Evolutionary conservation across 2,329 filamentous ascomycete species (phyloP), one percentile per base, ranked within the genome.

Genomic region (Arthrobotrys megalospora): DNA sequence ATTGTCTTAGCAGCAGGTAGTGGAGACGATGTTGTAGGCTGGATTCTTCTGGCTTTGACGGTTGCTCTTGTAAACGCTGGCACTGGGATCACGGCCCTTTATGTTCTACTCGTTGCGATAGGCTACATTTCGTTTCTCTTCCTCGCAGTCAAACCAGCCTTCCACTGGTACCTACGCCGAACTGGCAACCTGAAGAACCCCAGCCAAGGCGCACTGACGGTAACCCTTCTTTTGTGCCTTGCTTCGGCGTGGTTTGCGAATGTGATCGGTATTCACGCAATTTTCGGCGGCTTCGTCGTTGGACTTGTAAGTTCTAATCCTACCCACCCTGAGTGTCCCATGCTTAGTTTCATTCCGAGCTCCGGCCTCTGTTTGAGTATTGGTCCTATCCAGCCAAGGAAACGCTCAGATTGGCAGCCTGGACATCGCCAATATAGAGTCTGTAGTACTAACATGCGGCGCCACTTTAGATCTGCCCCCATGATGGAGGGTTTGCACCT

Each of bases 21-120:
- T 11, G 94, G 93, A 0, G 97, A 98, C 83, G 95, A 98, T 82
- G 93, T 96, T 12, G 89, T 92, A 1, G 93, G 93, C 71, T 97
- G 95, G 95, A 91, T 97, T 80, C 87, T 98, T 14, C 90, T 98
- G 21, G 95, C 95, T 0, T 90, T 98, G 24, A 97, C 94, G 81
- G 94, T 98, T 36, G 93, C 95, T 0, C 88, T 98, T 32, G 94
- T 97, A 81, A 97, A 97, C 82, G 93, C 94, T 34, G 90, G 90
- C 14, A 91, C 88, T 50, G 95, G 95, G 0, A 84, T 98, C 21
- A 91, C 93, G 0, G 94, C 95, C 0, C 87, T 98, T 0, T 98
- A 90, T 10, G 93, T 97, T 6, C 85, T 98, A 5, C 87, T 98
- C 7, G 90, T 91, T 21, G 90, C 89, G 58, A 85, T 92, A 14